Base-by-base conservation (phyloP, 352 stramenopile species). In the Phytophthora megakarya region DNA sequence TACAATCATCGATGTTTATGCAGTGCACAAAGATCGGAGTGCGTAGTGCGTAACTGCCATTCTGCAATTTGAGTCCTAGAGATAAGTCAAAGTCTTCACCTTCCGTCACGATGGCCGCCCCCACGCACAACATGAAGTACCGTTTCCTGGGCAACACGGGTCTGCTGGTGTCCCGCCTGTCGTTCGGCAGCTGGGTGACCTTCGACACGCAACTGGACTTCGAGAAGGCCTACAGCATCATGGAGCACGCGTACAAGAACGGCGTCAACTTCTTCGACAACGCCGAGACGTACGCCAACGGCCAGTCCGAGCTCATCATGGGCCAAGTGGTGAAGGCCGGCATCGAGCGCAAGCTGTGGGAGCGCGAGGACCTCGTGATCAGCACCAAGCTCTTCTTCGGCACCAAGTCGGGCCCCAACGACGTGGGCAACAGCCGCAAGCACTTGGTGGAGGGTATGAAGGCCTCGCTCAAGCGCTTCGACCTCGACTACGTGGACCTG, bases 231-330 rank as follows among this genome's bases (percentile, higher is more conserved):
- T 86, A 86, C 67, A 63, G 28, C 42, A 81, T 86, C 63, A 76
- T 86, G 75, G 71, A 76, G 51, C 73, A 82, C 59, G 77, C 77
- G 7, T 86, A 82, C 73, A 82, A 90, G 67, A 40, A 78, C 0
- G 81, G 79, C 38, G 58, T 90, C 54, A 90, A 88, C 71, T 84
- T 90, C 33, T 80, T 89, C 47, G 81, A 90, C 56, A 90, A 82
- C 32, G 81, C 81, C 10, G 80, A 85, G 60, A 62, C 75, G 28
- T 90, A 90, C 26, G 65, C 49, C 12, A 70, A 80, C 33, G 77
- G 79, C 32, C 65, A 79, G 33, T 72, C 74, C 5, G 76, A 85
- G 51, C 54, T 73, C 40, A 80, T 83, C 51, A 90, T 87, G 68
- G 81, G 81, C 21, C 75, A 83, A 50, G 61, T 83, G 8, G 61